Conservation (phyloP, 371 early-diverging fungal genomes). For the Lichtheimia ramosa region DNA sequence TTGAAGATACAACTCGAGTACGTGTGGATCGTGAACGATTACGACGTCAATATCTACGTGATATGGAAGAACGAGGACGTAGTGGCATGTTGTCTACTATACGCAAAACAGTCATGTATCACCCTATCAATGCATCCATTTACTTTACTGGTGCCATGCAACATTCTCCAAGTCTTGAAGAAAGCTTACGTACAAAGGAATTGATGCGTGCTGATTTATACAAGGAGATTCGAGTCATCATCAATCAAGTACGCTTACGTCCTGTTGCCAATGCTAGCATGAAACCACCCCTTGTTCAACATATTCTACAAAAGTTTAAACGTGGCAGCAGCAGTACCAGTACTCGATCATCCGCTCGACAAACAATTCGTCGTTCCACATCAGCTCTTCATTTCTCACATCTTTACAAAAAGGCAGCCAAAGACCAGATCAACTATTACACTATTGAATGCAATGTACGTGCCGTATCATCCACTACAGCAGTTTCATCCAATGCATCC, state of each 20-base stretch:
- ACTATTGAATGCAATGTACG: constrained; percentile 36
- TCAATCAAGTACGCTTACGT: constrained; percentile 29
- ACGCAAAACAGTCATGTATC: constrained; percentile 36
- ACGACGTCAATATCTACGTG: constrained; percentile 18
- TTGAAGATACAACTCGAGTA: constrained; percentile 13
- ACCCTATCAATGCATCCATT: constrained; percentile 40
- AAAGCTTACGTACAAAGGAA: constrained; percentile 28
- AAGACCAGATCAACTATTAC: constrained; percentile 43
- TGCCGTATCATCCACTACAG: constrained; percentile 26
- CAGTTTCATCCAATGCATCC: constrained; percentile 9
- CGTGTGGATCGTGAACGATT: constrained; percentile 21
- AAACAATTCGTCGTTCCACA: constrained; percentile 26
- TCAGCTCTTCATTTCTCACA: constrained; percentile 36
- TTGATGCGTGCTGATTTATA: constrained; percentile 30
- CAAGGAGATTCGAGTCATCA: constrained; percentile 32
- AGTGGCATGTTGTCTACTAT: constrained; percentile 14
- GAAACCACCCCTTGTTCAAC: constrained; percentile 29
- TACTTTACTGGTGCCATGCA: constrained; percentile 39
- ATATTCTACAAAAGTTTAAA: constrained; percentile 35
- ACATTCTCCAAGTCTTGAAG: constrained; percentile 34
- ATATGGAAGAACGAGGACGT: constrained; percentile 27
- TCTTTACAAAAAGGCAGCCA: constrained; percentile 35
- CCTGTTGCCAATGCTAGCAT: constrained; percentile 15
- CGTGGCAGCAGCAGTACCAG: neutral
- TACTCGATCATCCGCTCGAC: neutral